Conservation (phyloP, 2,329 filamentous ascomycete genomes). For the Fusarium euwallaceae region DNA sequence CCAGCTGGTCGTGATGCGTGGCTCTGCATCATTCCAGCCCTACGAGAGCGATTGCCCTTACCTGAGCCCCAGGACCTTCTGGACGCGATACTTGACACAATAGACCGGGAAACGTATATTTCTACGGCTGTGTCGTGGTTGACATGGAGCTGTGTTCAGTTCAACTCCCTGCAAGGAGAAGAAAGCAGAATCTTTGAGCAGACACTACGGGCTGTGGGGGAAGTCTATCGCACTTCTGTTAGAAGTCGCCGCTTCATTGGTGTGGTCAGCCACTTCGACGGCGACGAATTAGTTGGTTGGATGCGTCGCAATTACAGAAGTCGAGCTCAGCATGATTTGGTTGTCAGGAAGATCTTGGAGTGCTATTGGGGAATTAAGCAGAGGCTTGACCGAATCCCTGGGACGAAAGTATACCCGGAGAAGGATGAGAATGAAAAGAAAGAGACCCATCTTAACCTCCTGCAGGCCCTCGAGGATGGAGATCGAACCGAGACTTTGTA, state of each 20-base stretch:
- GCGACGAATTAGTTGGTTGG: conserved; percentile 1
- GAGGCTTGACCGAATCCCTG: neutral
- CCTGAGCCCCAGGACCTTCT: neutral
- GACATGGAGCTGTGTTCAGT: neutral
- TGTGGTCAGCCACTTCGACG: no score
- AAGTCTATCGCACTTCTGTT: neutral
- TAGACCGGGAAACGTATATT: no score
- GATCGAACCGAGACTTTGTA: conserved; percentile 11
- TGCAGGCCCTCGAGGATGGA: conserved; percentile 11
- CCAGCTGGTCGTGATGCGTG: conserved; percentile 21
- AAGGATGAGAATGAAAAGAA: neutral
- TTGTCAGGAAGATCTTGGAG: conserved; percentile 4
- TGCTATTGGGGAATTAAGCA: conserved; percentile 7
- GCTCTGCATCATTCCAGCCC: conserved; percentile 23
- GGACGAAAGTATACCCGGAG: neutral
- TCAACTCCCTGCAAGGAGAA: neutral
- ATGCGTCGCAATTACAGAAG: neutral
- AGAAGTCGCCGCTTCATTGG: no score
- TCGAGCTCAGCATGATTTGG: neutral
- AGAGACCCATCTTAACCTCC: neutral
- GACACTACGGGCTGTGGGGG: conserved; percentile 4
- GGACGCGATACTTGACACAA: no score
- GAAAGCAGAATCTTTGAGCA: neutral
- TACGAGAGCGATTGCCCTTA: neutral
- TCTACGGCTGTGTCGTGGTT: no score